These are phyloP conservation scores for Acacia acuminata DNA, from an alignment of 306 rosid species.

Conservation along the genomic window DNA sequence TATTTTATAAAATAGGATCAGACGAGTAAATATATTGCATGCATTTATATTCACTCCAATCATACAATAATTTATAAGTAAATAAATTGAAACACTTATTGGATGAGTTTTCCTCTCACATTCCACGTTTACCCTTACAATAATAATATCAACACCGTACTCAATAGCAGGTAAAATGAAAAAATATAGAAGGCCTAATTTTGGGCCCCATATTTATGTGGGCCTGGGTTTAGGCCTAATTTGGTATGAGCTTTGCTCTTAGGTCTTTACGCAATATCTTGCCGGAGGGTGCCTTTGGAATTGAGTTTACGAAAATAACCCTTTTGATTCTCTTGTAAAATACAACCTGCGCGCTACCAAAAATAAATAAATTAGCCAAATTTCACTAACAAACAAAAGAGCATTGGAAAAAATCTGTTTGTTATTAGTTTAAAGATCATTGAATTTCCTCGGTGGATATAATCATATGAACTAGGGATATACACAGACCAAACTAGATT, in stretches of 20 bases:
- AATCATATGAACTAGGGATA: too few species aligned
- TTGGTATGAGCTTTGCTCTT: conserved; percentile 38
- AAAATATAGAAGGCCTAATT: not conserved
- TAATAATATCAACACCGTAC: not conserved
- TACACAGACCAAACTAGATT: too few species aligned
- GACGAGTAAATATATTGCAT: too few species aligned
- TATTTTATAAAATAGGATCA: too few species aligned
- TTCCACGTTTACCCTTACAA: not conserved
- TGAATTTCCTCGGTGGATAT: too few species aligned
- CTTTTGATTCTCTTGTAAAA: conserved; percentile 55
- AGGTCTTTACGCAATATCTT: conserved; percentile 63
- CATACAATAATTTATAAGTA: not conserved
- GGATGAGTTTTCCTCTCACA: not conserved
- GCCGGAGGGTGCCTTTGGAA: conserved; percentile 63
- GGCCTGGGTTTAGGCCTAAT: not conserved
- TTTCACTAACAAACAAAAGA: too few species aligned
- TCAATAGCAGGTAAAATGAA: not conserved
- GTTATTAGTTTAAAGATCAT: too few species aligned
- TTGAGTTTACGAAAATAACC: conserved; percentile 57
- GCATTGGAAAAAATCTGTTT: too few species aligned
- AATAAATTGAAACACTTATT: not conserved
- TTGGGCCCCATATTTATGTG: not conserved
- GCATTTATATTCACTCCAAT: too few species aligned
- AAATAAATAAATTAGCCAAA: too few species aligned
- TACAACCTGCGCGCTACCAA: conserved; percentile 44